Evolutionary conservation across 371 early-diverging fungal species (phyloP).

Genomic region (Racocetra persica): DNA sequence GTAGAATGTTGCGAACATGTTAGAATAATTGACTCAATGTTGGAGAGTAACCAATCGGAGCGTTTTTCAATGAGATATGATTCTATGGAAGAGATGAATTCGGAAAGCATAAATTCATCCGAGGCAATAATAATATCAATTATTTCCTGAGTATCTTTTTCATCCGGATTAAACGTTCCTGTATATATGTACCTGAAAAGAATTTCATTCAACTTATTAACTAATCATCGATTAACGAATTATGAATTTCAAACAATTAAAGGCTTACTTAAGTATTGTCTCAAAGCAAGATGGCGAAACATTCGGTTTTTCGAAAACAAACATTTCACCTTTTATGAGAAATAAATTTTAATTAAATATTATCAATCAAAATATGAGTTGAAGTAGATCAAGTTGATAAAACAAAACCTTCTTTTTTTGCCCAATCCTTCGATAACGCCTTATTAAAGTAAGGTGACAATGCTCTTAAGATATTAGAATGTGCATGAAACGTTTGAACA

Average conservation of each 20-base stretch:
- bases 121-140: not conserved
- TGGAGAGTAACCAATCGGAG: not conserved
- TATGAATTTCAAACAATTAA: no score
- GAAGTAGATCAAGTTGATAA: not conserved
- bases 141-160: not conserved
- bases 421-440: conserved; percentile 19
- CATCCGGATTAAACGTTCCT: not conserved
- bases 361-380: not conserved
- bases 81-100: not conserved
- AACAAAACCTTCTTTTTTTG: not conserved
- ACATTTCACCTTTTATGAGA: not conserved
- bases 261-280: not conserved
- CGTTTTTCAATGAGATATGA: not conserved
- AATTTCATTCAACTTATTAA: not conserved
- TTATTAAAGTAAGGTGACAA: conserved; percentile 18
- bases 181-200: conserved; percentile 7
- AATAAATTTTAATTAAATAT: not conserved
- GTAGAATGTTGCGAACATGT: not conserved
- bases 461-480: conserved; percentile 12
- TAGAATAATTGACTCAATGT: not conserved
- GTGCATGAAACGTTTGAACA: conserved; percentile 5
- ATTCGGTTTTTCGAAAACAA: conserved; percentile 30
- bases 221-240: no score
- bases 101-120: not conserved
- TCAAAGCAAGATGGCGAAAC: conserved; percentile 12